phyloP scores from a whole-genome alignment of 2,329 filamentous ascomycete genomes.

The Fusarium liriodendri region DNA sequence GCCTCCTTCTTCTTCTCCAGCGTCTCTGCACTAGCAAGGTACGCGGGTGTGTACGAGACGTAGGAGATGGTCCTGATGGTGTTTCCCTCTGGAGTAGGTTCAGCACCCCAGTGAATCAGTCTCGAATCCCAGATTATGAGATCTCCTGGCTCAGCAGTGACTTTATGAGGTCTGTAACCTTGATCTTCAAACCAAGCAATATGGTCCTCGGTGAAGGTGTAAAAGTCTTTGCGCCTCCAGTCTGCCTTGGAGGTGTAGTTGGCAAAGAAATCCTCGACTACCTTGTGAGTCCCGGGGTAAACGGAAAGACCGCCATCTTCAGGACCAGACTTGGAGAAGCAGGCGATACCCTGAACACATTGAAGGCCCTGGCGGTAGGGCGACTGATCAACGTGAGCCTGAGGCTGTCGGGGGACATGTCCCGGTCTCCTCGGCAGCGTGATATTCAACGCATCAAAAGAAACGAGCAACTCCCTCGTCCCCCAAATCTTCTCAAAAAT shows the following conservation, averaged over 20 bases:
- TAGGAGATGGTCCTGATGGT: background rate
- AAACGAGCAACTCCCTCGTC: background rate
- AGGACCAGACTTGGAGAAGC: background rate
- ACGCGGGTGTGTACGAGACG: background rate
- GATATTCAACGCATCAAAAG: background rate
- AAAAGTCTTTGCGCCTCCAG: background rate
- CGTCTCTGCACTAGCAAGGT: background rate
- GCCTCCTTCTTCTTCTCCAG: background rate
- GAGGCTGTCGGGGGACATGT: background rate
- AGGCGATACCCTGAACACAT: background rate
- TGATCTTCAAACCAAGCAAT: background rate
- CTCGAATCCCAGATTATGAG: conserved; percentile 4
- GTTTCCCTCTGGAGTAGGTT: background rate
- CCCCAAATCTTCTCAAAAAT: background rate
- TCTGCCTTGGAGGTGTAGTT: background rate
- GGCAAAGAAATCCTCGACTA: background rate
- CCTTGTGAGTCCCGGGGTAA: background rate
- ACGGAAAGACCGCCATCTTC: background rate
- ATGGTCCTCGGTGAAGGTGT: background rate
- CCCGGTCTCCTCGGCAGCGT: background rate
- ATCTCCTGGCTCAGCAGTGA: background rate
- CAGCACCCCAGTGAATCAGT: background rate
- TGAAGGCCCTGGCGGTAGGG: background rate
- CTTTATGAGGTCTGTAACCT: background rate
- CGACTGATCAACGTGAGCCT: background rate